Conservation (phyloP, 75 land plant genomes). For the Gnetum montanum region DNA sequence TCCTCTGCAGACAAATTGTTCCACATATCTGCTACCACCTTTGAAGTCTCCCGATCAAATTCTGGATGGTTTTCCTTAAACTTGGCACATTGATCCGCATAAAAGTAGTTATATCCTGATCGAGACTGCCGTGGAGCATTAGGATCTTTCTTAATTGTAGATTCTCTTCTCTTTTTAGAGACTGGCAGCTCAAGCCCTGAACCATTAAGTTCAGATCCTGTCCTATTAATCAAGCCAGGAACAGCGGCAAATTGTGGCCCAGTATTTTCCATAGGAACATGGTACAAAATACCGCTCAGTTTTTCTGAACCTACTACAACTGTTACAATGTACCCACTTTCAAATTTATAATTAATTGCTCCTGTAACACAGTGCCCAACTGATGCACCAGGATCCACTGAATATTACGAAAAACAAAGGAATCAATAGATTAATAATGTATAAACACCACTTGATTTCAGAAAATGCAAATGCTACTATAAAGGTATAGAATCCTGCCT, state of each 20-base stretch:
- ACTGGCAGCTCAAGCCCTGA: constrained; percentile 10
- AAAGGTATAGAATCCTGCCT: not conserved
- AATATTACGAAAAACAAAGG: not conserved
- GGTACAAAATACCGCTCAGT: constrained; percentile 25
- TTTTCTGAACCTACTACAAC: constrained; percentile 31
- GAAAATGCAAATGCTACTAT: too few relatives aligned
- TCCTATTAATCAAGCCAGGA: constrained; percentile 9
- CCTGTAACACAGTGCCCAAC: constrained; percentile 23
- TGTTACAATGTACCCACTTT: constrained; percentile 28
- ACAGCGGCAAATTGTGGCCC: constrained; percentile 18
- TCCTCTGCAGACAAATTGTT: constrained; percentile 6
- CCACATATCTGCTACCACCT: constrained; percentile 10
- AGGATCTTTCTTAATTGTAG: constrained; percentile 7
- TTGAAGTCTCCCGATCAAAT: not conserved
- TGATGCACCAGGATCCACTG: constrained; percentile 25
- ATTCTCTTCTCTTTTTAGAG: constrained; percentile 9
- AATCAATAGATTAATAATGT: not conserved
- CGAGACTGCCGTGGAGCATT: constrained; percentile 5
- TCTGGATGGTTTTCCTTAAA: constrained; percentile 2
- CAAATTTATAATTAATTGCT: constrained; percentile 31
- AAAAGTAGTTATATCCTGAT: constrained; percentile 10
- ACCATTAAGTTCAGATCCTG: constrained; percentile 7
- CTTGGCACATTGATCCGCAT: constrained; percentile 8
- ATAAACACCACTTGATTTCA: not conserved
- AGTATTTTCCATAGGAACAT: constrained; percentile 9